phyloP scores from a whole-genome alignment of 2,329 filamentous ascomycete species.

The Metarhizium rileyi region DNA sequence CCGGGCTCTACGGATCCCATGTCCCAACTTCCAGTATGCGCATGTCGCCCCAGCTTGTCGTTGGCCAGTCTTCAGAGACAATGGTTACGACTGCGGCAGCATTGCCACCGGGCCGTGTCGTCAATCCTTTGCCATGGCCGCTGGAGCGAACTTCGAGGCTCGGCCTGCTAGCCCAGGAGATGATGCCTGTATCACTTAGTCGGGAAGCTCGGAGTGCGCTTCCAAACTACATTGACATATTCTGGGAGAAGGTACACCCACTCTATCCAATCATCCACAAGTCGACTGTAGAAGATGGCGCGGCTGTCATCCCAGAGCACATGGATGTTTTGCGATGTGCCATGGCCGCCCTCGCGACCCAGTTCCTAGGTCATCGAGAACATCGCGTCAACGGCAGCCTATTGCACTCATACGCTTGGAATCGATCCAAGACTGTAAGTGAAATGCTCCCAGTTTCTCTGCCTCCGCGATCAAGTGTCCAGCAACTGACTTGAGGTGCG shows the following conservation, averaged over 20 bases:
- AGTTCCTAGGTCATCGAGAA: slow-evolving; percentile 37
- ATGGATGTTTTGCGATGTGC: slow-evolving; percentile 38
- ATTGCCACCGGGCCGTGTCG: slow-evolving; percentile 23
- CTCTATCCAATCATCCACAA: slow-evolving; percentile 42
- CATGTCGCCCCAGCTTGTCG: slow-evolving; percentile 36
- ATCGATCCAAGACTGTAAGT: slow-evolving; percentile 41
- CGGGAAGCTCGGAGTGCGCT: slow-evolving; percentile 32
- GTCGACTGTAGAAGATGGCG: slow-evolving; percentile 30
- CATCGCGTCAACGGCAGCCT: slow-evolving; percentile 39
- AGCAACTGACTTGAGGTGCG: slow-evolving; percentile 9
- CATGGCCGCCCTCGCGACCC: slow-evolving; percentile 48
- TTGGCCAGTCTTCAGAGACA: slow-evolving; percentile 38
- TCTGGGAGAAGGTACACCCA: slow-evolving; percentile 42
- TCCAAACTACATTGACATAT: slow-evolving; percentile 40
- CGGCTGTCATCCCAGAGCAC: slow-evolving; percentile 21
- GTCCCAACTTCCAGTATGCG: slow-evolving; percentile 34
- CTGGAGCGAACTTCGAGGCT: slow-evolving; percentile 32
- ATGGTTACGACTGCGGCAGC: slow-evolving; percentile 36
- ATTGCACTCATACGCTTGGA: slow-evolving; percentile 41
- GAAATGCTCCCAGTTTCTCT: background rate
- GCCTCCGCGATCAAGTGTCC: background rate
- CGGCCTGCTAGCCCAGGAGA: slow-evolving; percentile 19
- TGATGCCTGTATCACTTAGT: slow-evolving; percentile 25
- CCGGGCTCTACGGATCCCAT: slow-evolving; percentile 23
- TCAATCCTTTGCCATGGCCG: slow-evolving; percentile 26